Base-by-base conservation (phyloP, 2,329 filamentous ascomycete genomes). In the Diaporthe destruens region DNA sequence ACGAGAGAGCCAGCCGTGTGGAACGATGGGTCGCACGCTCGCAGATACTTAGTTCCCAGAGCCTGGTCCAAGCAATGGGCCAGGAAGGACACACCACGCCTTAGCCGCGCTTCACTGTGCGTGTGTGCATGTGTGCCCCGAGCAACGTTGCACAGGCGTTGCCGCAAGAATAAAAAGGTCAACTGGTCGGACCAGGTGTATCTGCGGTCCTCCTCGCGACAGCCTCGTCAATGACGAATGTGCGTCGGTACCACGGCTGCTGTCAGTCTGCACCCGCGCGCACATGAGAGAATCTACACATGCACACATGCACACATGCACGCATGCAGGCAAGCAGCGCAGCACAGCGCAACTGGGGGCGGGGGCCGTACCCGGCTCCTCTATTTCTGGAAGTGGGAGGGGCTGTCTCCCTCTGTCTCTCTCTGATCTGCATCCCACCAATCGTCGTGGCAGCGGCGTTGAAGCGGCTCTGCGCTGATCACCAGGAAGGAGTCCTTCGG, bases 401-500 rank as follows among this genome's bases (percentile, higher is more conserved):
- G 25, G 16, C 3, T 29, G 12, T 39, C 36, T 39, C 36, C 12
- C 11, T 14, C 36, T 39, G 36, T 39, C 36, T 39, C 36, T 20
- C 16, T 34, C 29, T 25, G n/a, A 29, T n/a, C 11, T 1, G 11
- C 2, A 51, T 53, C 25, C 32, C 55, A 70, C 67, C 32, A 53
- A 53, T 57, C 14, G 54, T n/a, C 42, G 16, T 32, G 36, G 67
- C n/a, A 53, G 55, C 23, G 55, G 34, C 55, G 44, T 61, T 47
- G 67, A 61, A 56, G 55, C 47, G 67, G 67, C 67, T 61, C 67
- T 70, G 44, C 44, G 67, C 44, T 53, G 55, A 61, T 70, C 55
- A 59, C 23, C 20, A 47, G 12, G n/a, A 59, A 47, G 12, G n/a
- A 59, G 44, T n/a, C 16, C n/a, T 47, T 47, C 16, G 44, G 20